Base-by-base conservation (phyloP, 208 protist species). In the Lotmaria passim region DNA sequence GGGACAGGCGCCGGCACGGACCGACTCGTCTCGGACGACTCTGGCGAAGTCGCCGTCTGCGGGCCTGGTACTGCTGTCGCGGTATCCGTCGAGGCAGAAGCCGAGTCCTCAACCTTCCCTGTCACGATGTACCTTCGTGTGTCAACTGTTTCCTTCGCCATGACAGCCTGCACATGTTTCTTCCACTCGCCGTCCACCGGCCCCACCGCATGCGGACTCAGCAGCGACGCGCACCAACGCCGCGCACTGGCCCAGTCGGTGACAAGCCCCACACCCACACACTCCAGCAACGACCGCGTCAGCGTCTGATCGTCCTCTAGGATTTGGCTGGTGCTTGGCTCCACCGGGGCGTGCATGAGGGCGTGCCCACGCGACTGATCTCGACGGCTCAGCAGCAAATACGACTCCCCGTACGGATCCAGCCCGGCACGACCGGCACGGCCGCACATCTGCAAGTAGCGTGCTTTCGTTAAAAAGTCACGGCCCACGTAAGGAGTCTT, bases 401-500 rank as follows among this genome's bases (percentile, higher is more conserved):
- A 94, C 7, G 93, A 94, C 70, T 97, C 93, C 15, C 93, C 93
- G 71, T 81, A 89, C 2, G 75, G 57, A 75, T 96, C 91, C 7
- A 91, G 55, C 3, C 91, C 91, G 8, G 84, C 81, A n/a, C 93
- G 75, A 10, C 93, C 93, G 1, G 91, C 91, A 62, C 93, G 83
- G 24, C 93, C 93, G 56, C 82, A 88, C 80, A 93, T 91, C 71
- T 97, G 93, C 53, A 86, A 38, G 65, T 97, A 97, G 7, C 78
- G 79, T 34, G 80, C 73, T 73, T 85, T 89, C 21, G 81, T 91
- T 46, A 90, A 81, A 62, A 90, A 87, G 12, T 86, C 81, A 7
- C 73, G 66, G 17, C 82, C 93, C 4, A 96, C 82, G 64, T 86
- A 91, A 19, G 90, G 84, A 3, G 83, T 87, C 52, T 85, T 82